These are phyloP conservation scores for Fusarium redolens DNA, from an alignment of 2,329 filamentous ascomycete species.

Conservation along the genomic window DNA sequence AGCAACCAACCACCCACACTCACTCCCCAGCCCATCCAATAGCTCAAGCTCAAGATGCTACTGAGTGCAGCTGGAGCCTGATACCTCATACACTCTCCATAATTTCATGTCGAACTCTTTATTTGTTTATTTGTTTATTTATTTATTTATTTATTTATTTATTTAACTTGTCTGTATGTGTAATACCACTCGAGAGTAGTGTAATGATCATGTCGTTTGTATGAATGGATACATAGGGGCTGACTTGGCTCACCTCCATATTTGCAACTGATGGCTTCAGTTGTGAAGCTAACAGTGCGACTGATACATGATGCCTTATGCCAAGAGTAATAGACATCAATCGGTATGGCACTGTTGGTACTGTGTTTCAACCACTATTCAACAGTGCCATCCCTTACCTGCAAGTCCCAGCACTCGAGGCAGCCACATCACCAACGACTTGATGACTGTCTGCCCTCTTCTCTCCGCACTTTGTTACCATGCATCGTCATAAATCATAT, in stretches of 20 bases:
- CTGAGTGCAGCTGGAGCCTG: background rate
- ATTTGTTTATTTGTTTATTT: background rate
- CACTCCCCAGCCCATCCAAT: constrained; percentile 5
- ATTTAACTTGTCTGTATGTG: background rate
- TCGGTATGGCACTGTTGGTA: background rate
- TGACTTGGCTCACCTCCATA: background rate
- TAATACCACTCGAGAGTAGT: background rate
- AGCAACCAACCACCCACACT: constrained; percentile 20
- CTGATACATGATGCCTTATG: constrained; percentile 3
- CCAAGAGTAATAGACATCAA: background rate
- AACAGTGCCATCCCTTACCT: background rate
- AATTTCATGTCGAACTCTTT: background rate
- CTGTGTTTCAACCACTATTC: constrained; percentile 1
- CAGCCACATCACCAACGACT: constrained; percentile 16
- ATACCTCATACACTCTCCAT: background rate
- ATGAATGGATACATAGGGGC: constrained; percentile 3
- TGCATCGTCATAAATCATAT: constrained; percentile 24
- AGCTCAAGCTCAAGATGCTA: constrained; percentile 9
- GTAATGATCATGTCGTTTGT: background rate
- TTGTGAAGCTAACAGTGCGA: constrained; percentile 1
- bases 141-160: background rate
- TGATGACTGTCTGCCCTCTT: constrained; percentile 8
- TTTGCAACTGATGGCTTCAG: background rate
- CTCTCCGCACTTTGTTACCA: constrained; percentile 10
- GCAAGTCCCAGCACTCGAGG: constrained; percentile 7